Percentiles rank a stretch among this genome's conserved stretches.
phyloP scores from a whole-genome alignment of 2,329 filamentous ascomycete species.

The Ceratocystis albifundus region DNA sequence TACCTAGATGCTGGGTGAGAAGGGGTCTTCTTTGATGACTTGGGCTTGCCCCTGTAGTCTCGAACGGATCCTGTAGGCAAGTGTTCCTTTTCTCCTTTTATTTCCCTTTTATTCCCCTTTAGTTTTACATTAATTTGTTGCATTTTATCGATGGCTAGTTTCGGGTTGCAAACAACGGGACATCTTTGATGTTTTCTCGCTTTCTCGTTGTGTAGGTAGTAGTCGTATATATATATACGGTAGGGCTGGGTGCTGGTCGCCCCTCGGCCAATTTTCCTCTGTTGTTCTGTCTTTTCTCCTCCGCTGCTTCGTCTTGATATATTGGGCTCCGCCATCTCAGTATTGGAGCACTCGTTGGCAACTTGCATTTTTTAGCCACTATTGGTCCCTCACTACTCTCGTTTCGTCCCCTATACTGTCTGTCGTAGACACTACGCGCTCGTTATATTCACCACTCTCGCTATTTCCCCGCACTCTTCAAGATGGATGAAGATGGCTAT shows the following conservation, averaged over 20 bases:
- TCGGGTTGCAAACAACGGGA: not conserved
- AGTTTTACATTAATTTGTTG: not conserved
- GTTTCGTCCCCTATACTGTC: not conserved
- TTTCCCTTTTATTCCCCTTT: slow-evolving; percentile 12
- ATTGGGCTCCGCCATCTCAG: not conserved
- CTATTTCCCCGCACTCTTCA: not conserved
- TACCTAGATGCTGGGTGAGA: not conserved
- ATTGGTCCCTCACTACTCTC: not conserved
- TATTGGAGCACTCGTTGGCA: not conserved
- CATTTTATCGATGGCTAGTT: not conserved
- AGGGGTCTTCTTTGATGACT: slow-evolving; percentile 5
- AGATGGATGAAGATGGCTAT: slow-evolving; percentile 21
- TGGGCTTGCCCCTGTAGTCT: slow-evolving; percentile 1
- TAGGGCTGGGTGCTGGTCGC: not conserved
- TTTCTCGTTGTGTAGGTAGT: not conserved
- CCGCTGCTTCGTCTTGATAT: not conserved
- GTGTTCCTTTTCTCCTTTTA: slow-evolving; percentile 9
- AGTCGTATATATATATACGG: slow-evolving; percentile 5
- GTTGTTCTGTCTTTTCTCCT: not conserved
- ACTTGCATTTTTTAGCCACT: not conserved
- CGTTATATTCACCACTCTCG: not conserved
- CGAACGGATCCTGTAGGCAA: not conserved
- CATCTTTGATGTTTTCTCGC: slow-evolving; percentile 5
- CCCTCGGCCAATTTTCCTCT: not conserved
- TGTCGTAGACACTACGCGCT: not conserved